Percentiles rank a stretch among this genome's conserved stretches.
phyloP scores from a whole-genome alignment of 352 stramenopile species.

The Pythium monospermum region DNA sequence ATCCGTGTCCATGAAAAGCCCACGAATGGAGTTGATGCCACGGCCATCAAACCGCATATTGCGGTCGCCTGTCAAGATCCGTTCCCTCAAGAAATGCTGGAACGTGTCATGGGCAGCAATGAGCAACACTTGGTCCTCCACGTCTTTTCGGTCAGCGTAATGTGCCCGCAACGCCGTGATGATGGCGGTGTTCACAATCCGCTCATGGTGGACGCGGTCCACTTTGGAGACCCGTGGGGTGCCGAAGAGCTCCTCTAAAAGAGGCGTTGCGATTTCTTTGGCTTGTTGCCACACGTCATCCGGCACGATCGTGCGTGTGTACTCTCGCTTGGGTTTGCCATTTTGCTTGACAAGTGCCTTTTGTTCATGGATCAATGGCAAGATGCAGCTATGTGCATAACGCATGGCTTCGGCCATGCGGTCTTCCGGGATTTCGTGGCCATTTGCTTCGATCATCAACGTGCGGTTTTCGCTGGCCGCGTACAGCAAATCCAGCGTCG shows the following conservation, averaged over 20 bases:
- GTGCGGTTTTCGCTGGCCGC: slow-evolving; percentile 66
- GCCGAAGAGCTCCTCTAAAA: slow-evolving; percentile 34
- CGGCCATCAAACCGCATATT: slow-evolving; percentile 84
- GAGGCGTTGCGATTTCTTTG: slow-evolving; percentile 34
- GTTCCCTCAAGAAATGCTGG: slow-evolving; percentile 59
- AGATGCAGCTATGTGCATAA: slow-evolving; percentile 65
- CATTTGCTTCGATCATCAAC: slow-evolving; percentile 88
- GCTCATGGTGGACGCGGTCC: slow-evolving; percentile 61
- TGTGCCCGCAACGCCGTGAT: slow-evolving; percentile 48
- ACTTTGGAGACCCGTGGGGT: slow-evolving; percentile 42
- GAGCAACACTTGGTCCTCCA: slow-evolving; percentile 50
- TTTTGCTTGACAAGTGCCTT: slow-evolving; percentile 43
- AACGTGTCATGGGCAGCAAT: slow-evolving; percentile 76
- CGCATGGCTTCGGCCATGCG: slow-evolving; percentile 71
- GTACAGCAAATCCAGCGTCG: slow-evolving; percentile 83
- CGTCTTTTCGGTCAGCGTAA: slow-evolving; percentile 29
- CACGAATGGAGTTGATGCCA: slow-evolving; percentile 70
- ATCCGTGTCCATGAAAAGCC: slow-evolving; percentile 80
- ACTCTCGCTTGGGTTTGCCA: slow-evolving; percentile 70
- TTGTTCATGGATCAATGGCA: slow-evolving; percentile 55
- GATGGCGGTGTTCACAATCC: slow-evolving; percentile 65
- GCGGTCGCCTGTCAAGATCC: slow-evolving; percentile 51
- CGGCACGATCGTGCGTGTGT: slow-evolving; percentile 37
- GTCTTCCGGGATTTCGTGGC: slow-evolving; percentile 65
- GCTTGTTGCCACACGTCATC: slow-evolving; percentile 51